Evolutionary conservation across 495 filamentous ascomycete genomes (phyloP), one percentile per base, ranked within the genome.

Genomic region (Penicilliopsis zonata): DNA sequence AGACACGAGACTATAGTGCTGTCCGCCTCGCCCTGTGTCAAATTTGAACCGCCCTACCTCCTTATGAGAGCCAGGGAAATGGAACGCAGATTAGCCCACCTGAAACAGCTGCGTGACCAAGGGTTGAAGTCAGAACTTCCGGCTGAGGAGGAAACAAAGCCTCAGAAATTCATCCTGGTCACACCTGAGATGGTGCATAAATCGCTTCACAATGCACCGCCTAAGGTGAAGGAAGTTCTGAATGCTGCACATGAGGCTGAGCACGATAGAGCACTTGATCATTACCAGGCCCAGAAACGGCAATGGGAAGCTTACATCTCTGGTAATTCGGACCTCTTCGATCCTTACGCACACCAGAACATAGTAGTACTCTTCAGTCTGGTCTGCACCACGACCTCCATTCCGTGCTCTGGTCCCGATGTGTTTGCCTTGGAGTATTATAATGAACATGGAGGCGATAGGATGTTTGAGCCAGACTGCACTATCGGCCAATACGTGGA

Each of bases 401-500:
- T 93, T 22, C 92, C 92, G 1, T 99, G 92, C 48, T 71, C 76
- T 23, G 92, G 93, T 13, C 92, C 92, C 1, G 84, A 85, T 31
- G 59, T 93, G 7, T 69, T 94, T 28, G 81, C 81, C 13, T 56
- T 96, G 18, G 81, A 79, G 16, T 99, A 90, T 53, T 99, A 99
- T 50, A 82, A 88, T 37, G 86, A 94, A 43, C 81, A 86, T 52
- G 76, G 77, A 16, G 68, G 69, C 25, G 61, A 71, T 16, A 57
- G 55, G 3, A 51, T 58, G 1, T 80, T 87, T 51, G 82, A 86
- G 39, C 77, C 81, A 9, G 92, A 99, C 46, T 92, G 78, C 46
- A 92, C 92, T 0, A 61, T 99, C 23, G 92, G 92, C 0, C 88
- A 94, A 49, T 99, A 90, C 53, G 82, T 99, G 12, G 87, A 99